Evolutionary conservation across 306 rosid genomes (phyloP), one percentile per base, ranked within the genome.

Genomic region (Malus orientalis): DNA sequence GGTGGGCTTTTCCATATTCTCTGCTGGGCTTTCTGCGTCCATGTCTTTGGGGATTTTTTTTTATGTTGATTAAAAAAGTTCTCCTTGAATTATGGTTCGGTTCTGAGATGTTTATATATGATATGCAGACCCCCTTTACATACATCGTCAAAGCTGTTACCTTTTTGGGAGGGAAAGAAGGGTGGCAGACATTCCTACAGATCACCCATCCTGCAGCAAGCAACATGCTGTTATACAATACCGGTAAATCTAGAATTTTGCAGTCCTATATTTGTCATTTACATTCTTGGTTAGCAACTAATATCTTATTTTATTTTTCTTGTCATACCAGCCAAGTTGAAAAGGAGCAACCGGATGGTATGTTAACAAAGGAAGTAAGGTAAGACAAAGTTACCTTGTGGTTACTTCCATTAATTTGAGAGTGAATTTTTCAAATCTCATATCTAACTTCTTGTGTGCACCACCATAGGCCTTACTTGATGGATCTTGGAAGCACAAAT

Each of bases 401-500:
- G 45, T 58, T 32, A 10, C 25, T 75, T 69, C 33, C 61, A 36
- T 30, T 57, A 70, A 23, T 63, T 19, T 40, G 22, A 23, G 74
- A 51, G 54, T 62, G 20, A 40, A 51, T 51, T 67, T 55, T 85
- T 81, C 27, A 80, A 58, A 8, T 20, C 32, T 76, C 23, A 73
- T 55, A 78, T 67, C 84, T 84, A 53, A 78, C 78, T 54, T 81
- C 61, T 63, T 71, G 40, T 42, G 54, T 79, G 55, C 74, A 65
- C 76, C 63, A 22, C 45, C 6, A 55, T 71, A 95, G 99, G 89
- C 99, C 99, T 76, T 95, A 95, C 83, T 20, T 95, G 74, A 95
- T 92, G 99, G 99, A 95, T 80, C 97, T 95, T 4, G 99, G 99
- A 86, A 95, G 99, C 91, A 95, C 99, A 74, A 95, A 95, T 84